These are phyloP conservation scores for Diplocarpon rosae DNA, from an alignment of 2,329 filamentous ascomycete species.

Conservation along the genomic window DNA sequence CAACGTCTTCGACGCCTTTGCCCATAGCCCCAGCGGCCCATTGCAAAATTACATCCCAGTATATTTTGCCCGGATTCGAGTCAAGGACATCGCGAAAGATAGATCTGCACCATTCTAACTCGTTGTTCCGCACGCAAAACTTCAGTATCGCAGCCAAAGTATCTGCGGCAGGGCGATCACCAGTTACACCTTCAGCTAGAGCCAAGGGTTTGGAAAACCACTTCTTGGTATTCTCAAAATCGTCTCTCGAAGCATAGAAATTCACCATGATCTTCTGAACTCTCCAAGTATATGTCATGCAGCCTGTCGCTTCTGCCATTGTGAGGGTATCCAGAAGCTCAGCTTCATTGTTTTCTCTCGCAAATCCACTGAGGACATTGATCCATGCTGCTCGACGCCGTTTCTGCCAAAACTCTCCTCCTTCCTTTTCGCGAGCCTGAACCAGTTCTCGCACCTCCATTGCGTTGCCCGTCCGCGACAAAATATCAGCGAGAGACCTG, in stretches of 20 bases:
- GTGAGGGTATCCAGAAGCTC: slow-evolving; percentile 46
- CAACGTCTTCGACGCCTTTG: slow-evolving; percentile 60
- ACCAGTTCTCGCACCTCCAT: slow-evolving; percentile 19
- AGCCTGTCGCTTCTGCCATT: slow-evolving; percentile 38
- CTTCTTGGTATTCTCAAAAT: slow-evolving; percentile 48
- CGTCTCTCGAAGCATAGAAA: slow-evolving; percentile 49
- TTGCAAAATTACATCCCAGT: slow-evolving; percentile 64
- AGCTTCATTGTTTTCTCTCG: slow-evolving; percentile 44
- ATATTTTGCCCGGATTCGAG: slow-evolving; percentile 37
- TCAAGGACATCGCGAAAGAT: slow-evolving; percentile 40
- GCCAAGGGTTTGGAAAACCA: slow-evolving; percentile 48
- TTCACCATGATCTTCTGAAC: slow-evolving; percentile 45
- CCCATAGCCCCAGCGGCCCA: slow-evolving; percentile 62
- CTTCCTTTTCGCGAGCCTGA: background rate
- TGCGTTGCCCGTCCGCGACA: slow-evolving; percentile 19
- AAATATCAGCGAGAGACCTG: slow-evolving; percentile 7
- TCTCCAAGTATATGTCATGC: slow-evolving; percentile 30
- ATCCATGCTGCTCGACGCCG: slow-evolving; percentile 32
- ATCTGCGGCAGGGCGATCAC: slow-evolving; percentile 7
- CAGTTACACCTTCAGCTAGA: slow-evolving; percentile 1
- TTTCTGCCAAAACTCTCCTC: background rate
- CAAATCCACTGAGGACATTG: slow-evolving; percentile 48
- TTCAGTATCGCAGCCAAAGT: slow-evolving; percentile 46
- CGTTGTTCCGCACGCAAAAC: slow-evolving; percentile 48
- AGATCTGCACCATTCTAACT: slow-evolving; percentile 49